Conservation (phyloP, 2,329 filamentous ascomycete species). For the Aspergillus melleus region DNA sequence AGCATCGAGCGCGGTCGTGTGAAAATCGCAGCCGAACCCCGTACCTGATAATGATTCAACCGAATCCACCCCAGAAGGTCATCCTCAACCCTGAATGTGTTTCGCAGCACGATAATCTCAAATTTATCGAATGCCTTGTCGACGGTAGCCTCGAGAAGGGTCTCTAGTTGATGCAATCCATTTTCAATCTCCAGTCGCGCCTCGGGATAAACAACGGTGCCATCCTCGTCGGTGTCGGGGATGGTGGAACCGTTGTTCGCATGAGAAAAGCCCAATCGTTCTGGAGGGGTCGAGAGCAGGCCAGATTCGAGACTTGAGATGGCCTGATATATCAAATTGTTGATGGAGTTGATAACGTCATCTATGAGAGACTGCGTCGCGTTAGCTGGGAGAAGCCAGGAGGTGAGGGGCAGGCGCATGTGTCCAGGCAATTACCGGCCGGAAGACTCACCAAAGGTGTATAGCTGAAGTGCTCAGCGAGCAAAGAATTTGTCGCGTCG, state of each 20-base stretch:
- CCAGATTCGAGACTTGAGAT: constrained; percentile 84
- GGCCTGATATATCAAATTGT: constrained; percentile 87
- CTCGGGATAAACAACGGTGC: constrained; percentile 48
- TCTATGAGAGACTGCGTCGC: constrained; percentile 77
- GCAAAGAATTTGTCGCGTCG: constrained; percentile 57
- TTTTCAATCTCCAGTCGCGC: constrained; percentile 77
- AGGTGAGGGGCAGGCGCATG: not conserved
- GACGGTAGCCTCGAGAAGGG: constrained; percentile 74
- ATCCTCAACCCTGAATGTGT: constrained; percentile 72
- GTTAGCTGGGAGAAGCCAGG: constrained; percentile 13
- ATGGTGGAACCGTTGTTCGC: constrained; percentile 48
- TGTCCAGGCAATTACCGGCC: not conserved
- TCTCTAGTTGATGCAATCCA: constrained; percentile 82
- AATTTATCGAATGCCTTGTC: constrained; percentile 85
- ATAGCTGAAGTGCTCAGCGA: constrained; percentile 95
- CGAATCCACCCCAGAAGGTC: constrained; percentile 76
- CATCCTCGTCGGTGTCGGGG: constrained; percentile 49
- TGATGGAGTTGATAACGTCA: constrained; percentile 96
- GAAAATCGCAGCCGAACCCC: constrained; percentile 2
- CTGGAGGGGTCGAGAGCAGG: constrained; percentile 70
- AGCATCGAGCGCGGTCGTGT: not conserved
- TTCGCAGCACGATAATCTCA: constrained; percentile 86
- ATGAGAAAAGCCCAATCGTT: constrained; percentile 74
- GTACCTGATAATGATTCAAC: constrained; percentile 79
- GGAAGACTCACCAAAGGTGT: constrained; percentile 75